Evolutionary conservation across 352 stramenopile species (phyloP).

Genomic region (Globisporangium cederbergense): DNA sequence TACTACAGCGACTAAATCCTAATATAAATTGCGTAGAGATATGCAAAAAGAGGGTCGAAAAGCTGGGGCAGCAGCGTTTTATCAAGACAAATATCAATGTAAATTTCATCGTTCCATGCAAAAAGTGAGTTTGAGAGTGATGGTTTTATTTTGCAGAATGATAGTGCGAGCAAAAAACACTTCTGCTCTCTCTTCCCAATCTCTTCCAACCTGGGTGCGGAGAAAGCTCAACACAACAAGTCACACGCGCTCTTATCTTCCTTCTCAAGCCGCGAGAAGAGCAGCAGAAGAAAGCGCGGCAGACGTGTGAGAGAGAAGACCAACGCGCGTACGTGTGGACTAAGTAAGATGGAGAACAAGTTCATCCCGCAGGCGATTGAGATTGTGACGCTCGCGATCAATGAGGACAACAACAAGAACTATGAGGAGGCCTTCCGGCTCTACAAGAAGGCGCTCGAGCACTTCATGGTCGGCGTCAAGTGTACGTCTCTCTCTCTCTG

Average conservation of each 20-base stretch:
- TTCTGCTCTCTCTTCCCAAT: not conserved
- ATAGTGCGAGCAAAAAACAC: not conserved
- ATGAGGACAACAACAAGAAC: constrained; percentile 88
- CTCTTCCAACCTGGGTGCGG: constrained; percentile 5
- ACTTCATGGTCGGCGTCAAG: constrained; percentile 89
- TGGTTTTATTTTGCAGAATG: not conserved
- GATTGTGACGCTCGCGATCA: constrained; percentile 84
- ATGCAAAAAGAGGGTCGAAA: no score
- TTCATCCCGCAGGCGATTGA: constrained; percentile 90
- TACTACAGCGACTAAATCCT: no score
- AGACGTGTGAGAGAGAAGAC: not conserved
- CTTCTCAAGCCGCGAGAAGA: not conserved
- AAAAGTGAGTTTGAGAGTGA: not conserved
- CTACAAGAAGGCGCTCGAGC: constrained; percentile 88
- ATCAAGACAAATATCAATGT: no score
- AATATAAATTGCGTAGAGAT: no score
- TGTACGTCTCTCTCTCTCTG: constrained; percentile 38
- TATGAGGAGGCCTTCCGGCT: constrained; percentile 84
- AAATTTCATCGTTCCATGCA: no score
- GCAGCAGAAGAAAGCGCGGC: not conserved
- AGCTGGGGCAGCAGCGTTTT: no score
- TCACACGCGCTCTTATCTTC: constrained; percentile 1
- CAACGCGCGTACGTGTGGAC: not conserved
- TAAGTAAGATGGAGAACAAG: constrained; percentile 81
- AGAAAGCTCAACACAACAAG: not conserved